A percentile compares a stretch with the other conserved stretches of the same genome.
Conservation (phyloP, 306 rosid genomes). For the Vigna nakashimae region DNA sequence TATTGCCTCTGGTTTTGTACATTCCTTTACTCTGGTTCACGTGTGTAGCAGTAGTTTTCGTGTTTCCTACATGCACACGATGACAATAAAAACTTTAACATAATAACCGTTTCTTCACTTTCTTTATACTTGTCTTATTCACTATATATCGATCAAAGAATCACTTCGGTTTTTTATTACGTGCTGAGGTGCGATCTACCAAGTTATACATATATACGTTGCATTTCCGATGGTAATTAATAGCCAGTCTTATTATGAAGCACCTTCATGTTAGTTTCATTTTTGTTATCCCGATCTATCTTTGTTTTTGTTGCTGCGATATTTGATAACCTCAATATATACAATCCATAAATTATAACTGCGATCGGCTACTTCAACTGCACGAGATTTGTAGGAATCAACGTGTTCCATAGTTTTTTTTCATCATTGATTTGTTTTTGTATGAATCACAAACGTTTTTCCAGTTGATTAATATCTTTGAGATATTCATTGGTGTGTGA, state of each 20-base stretch:
- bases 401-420: slow-evolving; percentile 7
- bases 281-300: slow-evolving; percentile 13
- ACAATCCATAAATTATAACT: neutral
- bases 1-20: slow-evolving; percentile 28
- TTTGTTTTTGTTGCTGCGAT: slow-evolving; percentile 3
- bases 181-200: slow-evolving; percentile 17
- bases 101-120: slow-evolving; percentile 12
- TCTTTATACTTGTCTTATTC: slow-evolving; percentile 8
- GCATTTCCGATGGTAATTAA: slow-evolving; percentile 18
- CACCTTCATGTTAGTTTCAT: neutral
- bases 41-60: neutral
- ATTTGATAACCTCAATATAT: neutral
- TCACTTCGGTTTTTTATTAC: slow-evolving; percentile 1
- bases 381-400: slow-evolving; percentile 19
- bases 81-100: slow-evolving; percentile 22
- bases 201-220: neutral
- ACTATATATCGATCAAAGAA: slow-evolving; percentile 22
- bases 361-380: neutral
- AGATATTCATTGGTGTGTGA: slow-evolving; percentile 1
- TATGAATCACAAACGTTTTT: slow-evolving; percentile 13
- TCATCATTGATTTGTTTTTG: slow-evolving; percentile 16
- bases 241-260: neutral
- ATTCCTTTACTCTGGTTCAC: slow-evolving; percentile 11
- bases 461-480: neutral
- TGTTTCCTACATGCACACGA: slow-evolving; percentile 17